These are phyloP conservation scores for Nectriaceae sp. DNA, from an alignment of 2,329 filamentous ascomycete species.

Conservation along the genomic window DNA sequence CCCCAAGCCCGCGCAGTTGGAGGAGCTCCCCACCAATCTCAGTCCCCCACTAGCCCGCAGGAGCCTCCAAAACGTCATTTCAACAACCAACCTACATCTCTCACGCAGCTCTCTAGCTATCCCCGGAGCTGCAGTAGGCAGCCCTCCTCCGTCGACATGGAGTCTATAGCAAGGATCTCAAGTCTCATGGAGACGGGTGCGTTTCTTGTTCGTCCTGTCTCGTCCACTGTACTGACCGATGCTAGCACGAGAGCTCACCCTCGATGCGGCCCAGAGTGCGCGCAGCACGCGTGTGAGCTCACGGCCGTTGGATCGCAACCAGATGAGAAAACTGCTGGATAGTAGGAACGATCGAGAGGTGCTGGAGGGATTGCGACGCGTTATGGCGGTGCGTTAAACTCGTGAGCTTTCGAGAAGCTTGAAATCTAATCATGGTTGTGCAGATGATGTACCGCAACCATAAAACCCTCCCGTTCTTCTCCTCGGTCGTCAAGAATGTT, in stretches of 20 bases:
- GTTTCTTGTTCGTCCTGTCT: conserved; percentile 26
- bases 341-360: conserved; percentile 92
- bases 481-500: conserved; percentile 97
- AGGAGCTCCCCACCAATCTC: conserved; percentile 20
- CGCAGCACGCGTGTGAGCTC: conserved; percentile 63
- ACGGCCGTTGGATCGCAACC: conserved; percentile 70
- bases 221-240: conserved; percentile 20
- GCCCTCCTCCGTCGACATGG: conserved; percentile 60
- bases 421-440: not conserved
- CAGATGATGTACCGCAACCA: conserved; percentile 95
- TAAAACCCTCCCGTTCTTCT: conserved; percentile 90
- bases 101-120: conserved; percentile 11
- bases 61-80: conserved; percentile 26
- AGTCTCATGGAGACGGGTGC: conserved; percentile 91
- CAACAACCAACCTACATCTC: conserved; percentile 14
- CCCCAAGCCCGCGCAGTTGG: not conserved
- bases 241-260: conserved; percentile 80
- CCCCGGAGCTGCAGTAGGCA: conserved; percentile 14
- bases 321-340: conserved; percentile 93
- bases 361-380: conserved; percentile 84
- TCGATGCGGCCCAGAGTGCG: conserved; percentile 93
- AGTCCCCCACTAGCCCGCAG: not conserved
- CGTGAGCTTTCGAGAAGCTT: not conserved
- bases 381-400: conserved; percentile 72
- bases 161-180: conserved; percentile 93